A percentile compares a stretch with the other conserved stretches of the same genome.
phyloP scores from a whole-genome alignment of 1,284 basidiomycete genomes.

The Wolfiporia cocos region DNA sequence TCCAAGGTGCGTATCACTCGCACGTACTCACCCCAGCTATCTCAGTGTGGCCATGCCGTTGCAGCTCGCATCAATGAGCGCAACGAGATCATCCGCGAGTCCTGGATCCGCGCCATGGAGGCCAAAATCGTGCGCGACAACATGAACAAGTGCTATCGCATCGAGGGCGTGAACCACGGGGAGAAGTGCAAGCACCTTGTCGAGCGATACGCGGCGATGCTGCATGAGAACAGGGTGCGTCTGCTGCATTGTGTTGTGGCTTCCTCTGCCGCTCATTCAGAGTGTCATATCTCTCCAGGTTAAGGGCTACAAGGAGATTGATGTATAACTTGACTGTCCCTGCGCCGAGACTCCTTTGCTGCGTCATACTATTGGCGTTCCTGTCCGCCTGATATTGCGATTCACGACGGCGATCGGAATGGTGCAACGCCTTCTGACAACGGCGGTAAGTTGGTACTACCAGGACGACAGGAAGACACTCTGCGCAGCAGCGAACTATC shows the following conservation, averaged over 20 bases:
- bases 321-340: too few species aligned
- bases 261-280: too few species aligned
- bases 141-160: constrained; percentile 86
- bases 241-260: neutral
- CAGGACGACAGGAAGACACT: too few species aligned
- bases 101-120: constrained; percentile 95
- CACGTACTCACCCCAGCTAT: too few species aligned
- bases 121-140: constrained; percentile 86
- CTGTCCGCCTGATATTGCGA: too few species aligned
- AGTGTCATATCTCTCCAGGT: too few species aligned
- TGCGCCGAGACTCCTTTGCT: too few species aligned
- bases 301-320: constrained; percentile 33
- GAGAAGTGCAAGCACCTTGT: constrained; percentile 87
- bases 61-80: constrained; percentile 61
- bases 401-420: too few species aligned
- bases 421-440: too few species aligned
- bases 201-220: constrained; percentile 80
- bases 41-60: neutral
- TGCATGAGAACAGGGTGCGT: constrained; percentile 83
- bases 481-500: too few species aligned
- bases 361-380: too few species aligned
- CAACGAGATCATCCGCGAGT: constrained; percentile 82
- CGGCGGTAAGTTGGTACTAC: too few species aligned
- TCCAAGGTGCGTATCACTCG: constrained; percentile 42
- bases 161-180: constrained; percentile 89